A percentile compares a stretch with the other conserved stretches of the same genome.
Conservation (phyloP, 2,329 filamentous ascomycete genomes). For the Periconia macrospinosa region DNA sequence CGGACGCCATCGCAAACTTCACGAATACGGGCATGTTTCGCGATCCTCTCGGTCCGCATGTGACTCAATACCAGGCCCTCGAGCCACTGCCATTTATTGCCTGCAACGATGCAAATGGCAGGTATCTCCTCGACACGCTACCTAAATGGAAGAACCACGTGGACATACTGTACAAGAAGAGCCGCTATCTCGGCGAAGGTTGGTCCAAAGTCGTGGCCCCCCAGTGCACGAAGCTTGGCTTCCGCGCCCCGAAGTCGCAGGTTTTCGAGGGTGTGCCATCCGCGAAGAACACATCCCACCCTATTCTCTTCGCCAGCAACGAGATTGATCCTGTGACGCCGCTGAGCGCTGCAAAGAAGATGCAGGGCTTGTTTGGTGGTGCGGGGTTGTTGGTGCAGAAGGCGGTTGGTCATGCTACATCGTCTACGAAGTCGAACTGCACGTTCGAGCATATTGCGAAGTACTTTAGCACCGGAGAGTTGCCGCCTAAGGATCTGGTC, state of each 20-base stretch:
- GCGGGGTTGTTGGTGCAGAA: constrained; percentile 12
- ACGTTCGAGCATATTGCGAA: constrained; percentile 5
- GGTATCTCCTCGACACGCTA: background rate
- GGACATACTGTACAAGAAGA: background rate
- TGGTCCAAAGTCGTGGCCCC: background rate
- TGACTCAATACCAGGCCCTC: background rate
- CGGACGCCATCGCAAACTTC: background rate
- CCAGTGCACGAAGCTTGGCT: background rate
- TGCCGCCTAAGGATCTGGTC: constrained; percentile 2
- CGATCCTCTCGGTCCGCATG: background rate
- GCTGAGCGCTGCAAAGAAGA: constrained; percentile 12
- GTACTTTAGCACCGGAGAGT: constrained; percentile 6
- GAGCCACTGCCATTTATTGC: background rate
- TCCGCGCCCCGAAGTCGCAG: background rate
- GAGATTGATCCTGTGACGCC: constrained; percentile 16
- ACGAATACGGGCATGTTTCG: background rate
- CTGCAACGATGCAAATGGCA: background rate
- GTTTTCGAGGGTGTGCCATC: constrained; percentile 1
- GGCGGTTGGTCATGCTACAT: constrained; percentile 8
- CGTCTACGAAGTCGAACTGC: constrained; percentile 7
- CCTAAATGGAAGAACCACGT: background rate
- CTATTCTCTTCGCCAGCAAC: constrained; percentile 15
- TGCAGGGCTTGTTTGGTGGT: constrained; percentile 14
- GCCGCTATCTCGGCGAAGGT: background rate
- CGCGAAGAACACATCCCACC: constrained; percentile 8